Base-by-base conservation (phyloP, 2,329 filamentous ascomycete genomes). In the Nemania abortiva region DNA sequence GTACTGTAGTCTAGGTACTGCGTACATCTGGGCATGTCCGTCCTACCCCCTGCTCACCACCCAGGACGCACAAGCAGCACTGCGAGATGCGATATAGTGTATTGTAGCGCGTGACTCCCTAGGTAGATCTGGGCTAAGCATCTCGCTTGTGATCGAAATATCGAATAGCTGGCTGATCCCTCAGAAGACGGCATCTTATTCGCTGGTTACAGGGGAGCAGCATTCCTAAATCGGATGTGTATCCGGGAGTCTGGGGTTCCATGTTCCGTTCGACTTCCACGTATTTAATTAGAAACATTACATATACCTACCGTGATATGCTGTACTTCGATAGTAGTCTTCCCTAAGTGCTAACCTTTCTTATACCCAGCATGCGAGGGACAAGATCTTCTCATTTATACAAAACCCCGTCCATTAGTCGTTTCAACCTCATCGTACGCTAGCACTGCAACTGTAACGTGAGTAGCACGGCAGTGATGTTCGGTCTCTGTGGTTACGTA, bases 151-250 rank as follows among this genome's bases (percentile, higher is more conserved):
- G 58, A 66, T 69, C 68, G 60, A 69, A 66, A 37, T 20, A 56
- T 29, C 42, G 31, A 56, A 55, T 52, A 29, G 47, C 45, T 37
- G 64, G 47, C 64, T 66, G 52, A 53, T 56, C 52, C 50, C 58
- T 53, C 47, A 66, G 60, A 37, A 65, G 68, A 65, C 59, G 45
- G 57, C 63, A 60, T 24, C 63, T 59, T 56, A 67, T 65, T 67
- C 57, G 63, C 63, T 27, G 65, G 37, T 61, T 52, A 42, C 58
- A 70, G 60, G 65, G 57, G 69, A 56, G 61, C 47, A 60, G 53
- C 24, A 66, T 72, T 68, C 71, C 69, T 73, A 66, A 73, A 73
- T 73, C 71, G 71, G 71, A 68, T 68, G 66, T 45, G 70, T 70
- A 71, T 66, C 71, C 66, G 71, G 62, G 55, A 57, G 53, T 59